Evolutionary conservation across 306 rosid species (phyloP).

Genomic region (Alnus glutinosa): DNA sequence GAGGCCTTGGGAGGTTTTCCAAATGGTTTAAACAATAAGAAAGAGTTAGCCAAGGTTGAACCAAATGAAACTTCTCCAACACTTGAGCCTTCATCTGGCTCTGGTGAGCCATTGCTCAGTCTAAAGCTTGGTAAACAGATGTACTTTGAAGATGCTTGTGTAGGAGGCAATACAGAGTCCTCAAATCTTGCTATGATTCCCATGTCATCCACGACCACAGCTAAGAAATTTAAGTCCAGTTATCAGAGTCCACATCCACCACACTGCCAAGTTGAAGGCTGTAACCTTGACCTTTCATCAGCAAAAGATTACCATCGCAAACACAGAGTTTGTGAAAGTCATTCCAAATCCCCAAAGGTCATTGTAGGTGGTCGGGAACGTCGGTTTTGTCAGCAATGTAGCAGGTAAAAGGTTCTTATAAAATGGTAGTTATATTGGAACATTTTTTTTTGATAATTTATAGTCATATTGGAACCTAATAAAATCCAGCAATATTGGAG

Average conservation of each 20-base stretch:
- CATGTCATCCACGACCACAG: constrained; percentile 27
- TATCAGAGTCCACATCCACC: constrained; percentile 40
- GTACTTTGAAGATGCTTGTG: constrained; percentile 69
- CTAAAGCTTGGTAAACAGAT: constrained; percentile 86
- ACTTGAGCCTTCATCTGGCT: constrained; percentile 55
- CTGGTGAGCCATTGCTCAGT: constrained; percentile 79
- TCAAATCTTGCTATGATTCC: constrained; percentile 41
- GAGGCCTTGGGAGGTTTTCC: constrained; percentile 54
- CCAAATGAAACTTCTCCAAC: constrained; percentile 44
- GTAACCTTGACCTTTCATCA: constrained; percentile 73
- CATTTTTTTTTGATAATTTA: neutral
- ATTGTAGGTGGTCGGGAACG: constrained; percentile 64
- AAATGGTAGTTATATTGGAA: constrained; percentile 12
- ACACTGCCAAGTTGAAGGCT: constrained; percentile 90
- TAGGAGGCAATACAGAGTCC: constrained; percentile 52
- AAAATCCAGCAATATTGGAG: constrained; percentile 3
- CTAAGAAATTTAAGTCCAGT: constrained; percentile 52
- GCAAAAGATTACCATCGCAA: constrained; percentile 91
- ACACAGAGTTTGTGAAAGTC: constrained; percentile 78
- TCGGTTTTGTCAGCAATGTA: constrained; percentile 97
- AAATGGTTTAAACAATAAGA: constrained; percentile 49
- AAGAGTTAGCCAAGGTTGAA: constrained; percentile 46
- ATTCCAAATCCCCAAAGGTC: constrained; percentile 85
- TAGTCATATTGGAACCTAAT: constrained; percentile 12
- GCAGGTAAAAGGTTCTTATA: constrained; percentile 61